phyloP scores from a whole-genome alignment of 2,329 filamentous ascomycete species.

The Colletotrichum endophyticum region DNA sequence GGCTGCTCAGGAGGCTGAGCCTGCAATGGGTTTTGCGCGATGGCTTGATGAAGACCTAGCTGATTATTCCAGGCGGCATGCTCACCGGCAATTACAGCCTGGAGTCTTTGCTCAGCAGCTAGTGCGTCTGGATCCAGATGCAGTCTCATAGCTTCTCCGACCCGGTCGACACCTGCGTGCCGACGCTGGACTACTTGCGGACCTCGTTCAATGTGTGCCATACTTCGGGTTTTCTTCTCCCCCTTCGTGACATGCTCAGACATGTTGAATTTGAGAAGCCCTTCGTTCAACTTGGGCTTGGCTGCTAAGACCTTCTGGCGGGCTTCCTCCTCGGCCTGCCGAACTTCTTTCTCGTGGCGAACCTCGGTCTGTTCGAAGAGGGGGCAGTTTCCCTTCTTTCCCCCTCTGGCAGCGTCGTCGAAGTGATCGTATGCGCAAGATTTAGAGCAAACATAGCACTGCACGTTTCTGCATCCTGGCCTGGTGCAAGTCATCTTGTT shows the following conservation, averaged over 20 bases:
- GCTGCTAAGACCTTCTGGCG: slow-evolving; percentile 59
- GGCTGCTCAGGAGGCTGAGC: neutral
- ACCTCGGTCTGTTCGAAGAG: slow-evolving; percentile 68
- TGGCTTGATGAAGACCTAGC: neutral
- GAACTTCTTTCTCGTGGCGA: slow-evolving; percentile 68
- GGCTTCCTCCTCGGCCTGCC: slow-evolving; percentile 63
- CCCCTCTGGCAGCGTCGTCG: slow-evolving; percentile 52
- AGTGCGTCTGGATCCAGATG: neutral
- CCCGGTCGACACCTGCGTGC: neutral
- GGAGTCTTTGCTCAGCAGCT: too few species aligned
- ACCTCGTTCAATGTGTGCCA: neutral
- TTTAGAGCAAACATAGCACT: slow-evolving; percentile 76
- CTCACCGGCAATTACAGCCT: neutral
- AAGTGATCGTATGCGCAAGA: slow-evolving; percentile 75
- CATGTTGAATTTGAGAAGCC: slow-evolving; percentile 63
- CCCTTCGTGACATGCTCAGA: slow-evolving; percentile 44
- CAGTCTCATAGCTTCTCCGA: neutral
- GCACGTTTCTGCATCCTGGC: slow-evolving; percentile 52
- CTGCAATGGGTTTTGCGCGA: neutral
- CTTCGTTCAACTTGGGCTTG: slow-evolving; percentile 64
- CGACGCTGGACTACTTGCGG: neutral
- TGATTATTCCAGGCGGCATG: neutral
- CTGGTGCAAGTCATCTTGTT: slow-evolving; percentile 81
- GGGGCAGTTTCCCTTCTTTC: slow-evolving; percentile 63
- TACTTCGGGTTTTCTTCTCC: slow-evolving; percentile 33